A percentile compares a stretch with the other conserved stretches of the same genome.
Conservation (phyloP, 1,284 basidiomycete genomes). For the Apiotrichum akiyoshidainum region DNA sequence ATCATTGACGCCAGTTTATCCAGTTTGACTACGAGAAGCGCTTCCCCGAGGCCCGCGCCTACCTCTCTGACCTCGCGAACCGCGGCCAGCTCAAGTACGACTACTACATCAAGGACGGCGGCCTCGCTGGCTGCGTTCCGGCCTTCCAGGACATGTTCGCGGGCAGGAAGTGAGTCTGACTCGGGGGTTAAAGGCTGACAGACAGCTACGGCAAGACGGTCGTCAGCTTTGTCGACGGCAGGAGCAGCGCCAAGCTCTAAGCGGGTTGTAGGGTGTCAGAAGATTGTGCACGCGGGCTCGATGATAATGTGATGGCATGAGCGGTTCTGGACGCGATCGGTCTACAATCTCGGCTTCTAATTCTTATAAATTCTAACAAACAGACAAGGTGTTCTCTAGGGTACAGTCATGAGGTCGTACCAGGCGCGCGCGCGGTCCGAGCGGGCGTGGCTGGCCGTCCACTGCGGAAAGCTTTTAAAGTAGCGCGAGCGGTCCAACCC, state of each 20-base stretch:
- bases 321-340: background rate
- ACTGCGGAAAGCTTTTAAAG: constrained; percentile 4
- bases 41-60: constrained; percentile 48
- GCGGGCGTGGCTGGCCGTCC: constrained; percentile 2
- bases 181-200: too few species aligned
- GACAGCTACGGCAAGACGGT: constrained; percentile 72
- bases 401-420: constrained; percentile 3
- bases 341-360: background rate
- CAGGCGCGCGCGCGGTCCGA: background rate
- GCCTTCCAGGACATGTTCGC: constrained; percentile 68
- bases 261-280: background rate
- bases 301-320: background rate
- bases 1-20: constrained; percentile 57
- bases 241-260: constrained; percentile 10
- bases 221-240: constrained; percentile 9
- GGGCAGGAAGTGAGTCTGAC: too few species aligned
- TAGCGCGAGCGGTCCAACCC: background rate
- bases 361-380: background rate
- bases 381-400: background rate
- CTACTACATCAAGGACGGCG: constrained; percentile 66
- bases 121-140: constrained; percentile 66
- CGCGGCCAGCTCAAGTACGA: constrained; percentile 74
- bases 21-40: constrained; percentile 60
- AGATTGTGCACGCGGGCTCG: background rate
- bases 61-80: constrained; percentile 57